Evolutionary conservation across 2,329 filamentous ascomycete species (phyloP), one percentile per base, ranked within the genome.

Genomic region (Fusarium clavum): DNA sequence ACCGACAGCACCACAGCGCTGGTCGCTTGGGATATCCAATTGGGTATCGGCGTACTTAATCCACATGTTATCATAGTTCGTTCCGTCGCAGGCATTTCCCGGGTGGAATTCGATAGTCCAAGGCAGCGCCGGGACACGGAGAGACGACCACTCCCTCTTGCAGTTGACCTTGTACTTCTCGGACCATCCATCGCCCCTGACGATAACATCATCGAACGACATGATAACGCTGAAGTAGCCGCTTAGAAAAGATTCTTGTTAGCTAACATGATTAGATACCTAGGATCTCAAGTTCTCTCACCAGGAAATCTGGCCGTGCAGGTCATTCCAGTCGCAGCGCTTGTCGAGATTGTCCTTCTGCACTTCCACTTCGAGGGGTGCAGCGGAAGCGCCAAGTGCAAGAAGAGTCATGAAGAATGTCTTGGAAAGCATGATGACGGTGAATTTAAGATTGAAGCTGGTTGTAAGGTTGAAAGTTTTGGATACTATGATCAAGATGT

Each of bases 201-300:
- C 18, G 1, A n/a, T 38, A 38, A 38, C 18, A 10, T 38, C 34
- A n/a, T 38, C 34, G 6, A 38, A n/a, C 6, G 34, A 38, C 34
- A 38, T 38, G 18, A 38, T 38, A 6, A 38, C 34, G 18, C 34
- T 38, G 34, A 38, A 38, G 34, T 38, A 38, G 11, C 10, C 34
- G 18, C 18, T 38, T n/a, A 6, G 1, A 2, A 38, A 30, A 3
- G 29, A n/a, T 4, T n/a, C 0, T 10, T 38, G 10, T 38, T 38
- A 12, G 34, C 18, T 38, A n/a, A 3, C 10, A 38, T 11, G 4
- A 10, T n/a, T n/a, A 11, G 27, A 29, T 10, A 38, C 11, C 10
- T n/a, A n/a, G 11, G 2, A 18, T 6, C 5, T n/a, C 1, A 3
- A n/a, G 0, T n/a, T 10, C 6, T 38, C 18, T 38, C 18, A n/a